Conservation (phyloP, 306 rosid species). For the Casuarina glauca region DNA sequence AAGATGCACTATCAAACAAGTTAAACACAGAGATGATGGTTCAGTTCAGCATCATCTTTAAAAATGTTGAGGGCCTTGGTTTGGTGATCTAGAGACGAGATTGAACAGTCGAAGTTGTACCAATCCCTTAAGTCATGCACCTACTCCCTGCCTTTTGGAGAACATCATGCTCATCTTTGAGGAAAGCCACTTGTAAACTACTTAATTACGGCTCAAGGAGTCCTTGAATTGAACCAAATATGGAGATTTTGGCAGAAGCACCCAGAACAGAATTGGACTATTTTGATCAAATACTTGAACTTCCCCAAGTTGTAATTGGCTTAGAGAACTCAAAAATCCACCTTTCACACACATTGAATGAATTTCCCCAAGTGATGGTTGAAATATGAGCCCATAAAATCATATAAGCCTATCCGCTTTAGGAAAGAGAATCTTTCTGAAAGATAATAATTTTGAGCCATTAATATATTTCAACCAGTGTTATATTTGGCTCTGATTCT, state of each 20-base stretch:
- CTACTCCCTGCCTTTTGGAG: background rate
- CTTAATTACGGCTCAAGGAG: background rate
- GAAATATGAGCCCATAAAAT: background rate
- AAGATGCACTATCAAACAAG: background rate
- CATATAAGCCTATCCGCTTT: background rate
- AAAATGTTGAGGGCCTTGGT: background rate
- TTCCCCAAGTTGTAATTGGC: background rate
- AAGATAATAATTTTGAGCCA: background rate
- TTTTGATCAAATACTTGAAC: background rate
- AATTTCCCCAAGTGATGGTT: background rate
- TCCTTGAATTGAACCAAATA: slow-evolving; percentile 1
- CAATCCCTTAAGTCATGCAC: background rate
- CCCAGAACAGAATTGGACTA: background rate
- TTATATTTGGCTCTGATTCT: background rate
- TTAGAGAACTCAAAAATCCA: slow-evolving; percentile 3
- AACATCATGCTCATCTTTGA: background rate
- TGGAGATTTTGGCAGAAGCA: background rate
- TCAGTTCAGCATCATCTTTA: background rate
- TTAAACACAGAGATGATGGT: background rate
- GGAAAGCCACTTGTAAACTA: background rate
- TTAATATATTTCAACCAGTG: background rate
- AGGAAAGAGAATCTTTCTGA: background rate
- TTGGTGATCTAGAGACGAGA: background rate
- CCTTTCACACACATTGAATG: background rate
- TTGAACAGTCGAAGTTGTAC: background rate